These are phyloP conservation scores for Aureobasidium sp. DNA, from an alignment of 2,329 filamentous ascomycete species.

Conservation along the genomic window DNA sequence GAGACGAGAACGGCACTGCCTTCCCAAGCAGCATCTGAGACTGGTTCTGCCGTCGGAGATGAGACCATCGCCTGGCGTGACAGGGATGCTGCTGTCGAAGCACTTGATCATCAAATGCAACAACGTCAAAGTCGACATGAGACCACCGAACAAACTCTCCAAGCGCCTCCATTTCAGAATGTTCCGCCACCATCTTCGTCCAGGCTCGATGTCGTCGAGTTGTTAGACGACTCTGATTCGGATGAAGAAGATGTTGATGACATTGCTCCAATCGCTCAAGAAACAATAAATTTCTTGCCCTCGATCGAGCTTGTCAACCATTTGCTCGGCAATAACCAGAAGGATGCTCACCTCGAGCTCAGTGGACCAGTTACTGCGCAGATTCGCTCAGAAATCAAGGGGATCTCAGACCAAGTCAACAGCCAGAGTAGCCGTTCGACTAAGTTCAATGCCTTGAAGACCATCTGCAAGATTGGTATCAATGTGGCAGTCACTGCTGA, in stretches of 20 bases:
- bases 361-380: background rate
- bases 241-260: conserved; percentile 19
- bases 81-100: conserved; percentile 15
- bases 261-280: background rate
- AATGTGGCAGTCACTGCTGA: background rate
- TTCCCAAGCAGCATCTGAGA: background rate
- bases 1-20: background rate
- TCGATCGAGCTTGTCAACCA: background rate
- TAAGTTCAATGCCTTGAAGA: background rate
- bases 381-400: conserved; percentile 2
- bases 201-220: conserved; percentile 2
- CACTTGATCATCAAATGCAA: background rate
- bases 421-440: background rate
- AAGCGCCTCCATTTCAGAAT: conserved; percentile 20
- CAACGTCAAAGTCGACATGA: background rate
- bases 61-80: conserved; percentile 9
- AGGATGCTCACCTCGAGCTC: background rate
- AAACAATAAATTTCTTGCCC: background rate
- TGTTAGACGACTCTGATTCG: conserved; percentile 19
- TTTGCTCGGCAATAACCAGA: background rate
- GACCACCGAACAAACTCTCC: background rate
- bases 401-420: background rate
- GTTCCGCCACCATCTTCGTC: background rate
- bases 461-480: conserved; percentile 1
- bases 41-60: background rate